Evolutionary conservation across 331 rosid genomes (phyloP), one percentile per base, ranked within the genome.

Genomic region (Malus hybrid): DNA sequence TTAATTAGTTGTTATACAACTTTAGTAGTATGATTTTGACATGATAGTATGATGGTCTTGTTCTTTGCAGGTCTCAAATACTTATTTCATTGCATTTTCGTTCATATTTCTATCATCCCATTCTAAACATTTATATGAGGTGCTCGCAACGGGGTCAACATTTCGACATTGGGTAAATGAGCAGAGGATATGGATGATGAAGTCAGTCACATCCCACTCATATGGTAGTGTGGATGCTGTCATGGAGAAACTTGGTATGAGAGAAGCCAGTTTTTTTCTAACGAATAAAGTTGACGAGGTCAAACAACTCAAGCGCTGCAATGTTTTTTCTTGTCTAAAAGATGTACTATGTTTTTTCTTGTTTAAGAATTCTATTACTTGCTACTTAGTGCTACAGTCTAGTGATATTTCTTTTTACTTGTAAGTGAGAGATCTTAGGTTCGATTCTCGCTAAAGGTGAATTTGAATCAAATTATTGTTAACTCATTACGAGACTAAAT

Each of bases 161-260:
- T 22, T 57, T 14, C 67, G 10, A 57, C 39, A 57, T 36, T 57
- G 67, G 76, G 6, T 57, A 22, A 57, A 59, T 57, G 97, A 90
- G 74, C 93, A 86, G 18, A 81, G 94, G 73, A 74, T 86, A 10
- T 93, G 97, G 97, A 88, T 93, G 94, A 83, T 93, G 24, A 93
- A 80, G 71, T 81, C 91, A 52, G 68, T 72, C 12, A 90, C 93
- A 4, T 81, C 86, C 22, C 68, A 89, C 32, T 76, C 78, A 7
- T 87, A 87, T 81, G 81, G 84, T 32, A 75, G 91, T 67, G 69
- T 87, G 81, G 91, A 91, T 78, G 89, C 84, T 76, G 8, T 86
- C 39, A 73, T 90, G 84, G 82, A 89, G 86, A 85, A 79, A 82
- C 10, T 81, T 82, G 95, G 97, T 9, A 10, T 70, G 68, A 84